Percentiles rank a stretch among this genome's conserved stretches.
Evolutionary conservation across 352 stramenopile species (phyloP).

Genomic region (Plasmopara muralis): DNA sequence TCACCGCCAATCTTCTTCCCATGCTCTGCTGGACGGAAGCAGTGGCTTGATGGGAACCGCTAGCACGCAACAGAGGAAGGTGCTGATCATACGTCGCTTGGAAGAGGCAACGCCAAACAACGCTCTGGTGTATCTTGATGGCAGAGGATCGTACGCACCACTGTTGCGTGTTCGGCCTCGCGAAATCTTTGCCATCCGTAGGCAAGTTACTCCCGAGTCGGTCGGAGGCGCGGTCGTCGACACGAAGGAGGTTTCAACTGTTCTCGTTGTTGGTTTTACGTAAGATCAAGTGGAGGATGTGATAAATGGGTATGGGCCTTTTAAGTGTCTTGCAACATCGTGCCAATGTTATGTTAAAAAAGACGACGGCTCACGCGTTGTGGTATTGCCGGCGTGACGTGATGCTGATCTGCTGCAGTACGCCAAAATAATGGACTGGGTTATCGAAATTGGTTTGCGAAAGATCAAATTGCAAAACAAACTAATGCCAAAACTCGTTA

Average conservation of each 20-base stretch:
- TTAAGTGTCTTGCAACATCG: neutral
- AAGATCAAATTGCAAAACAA: neutral
- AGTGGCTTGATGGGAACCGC: no score
- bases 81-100: conserved; percentile 1
- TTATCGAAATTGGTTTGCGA: neutral
- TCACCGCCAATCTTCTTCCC: no score
- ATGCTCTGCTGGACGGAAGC: no score
- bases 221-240: no score
- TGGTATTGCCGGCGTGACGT: conserved; percentile 1
- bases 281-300: neutral
- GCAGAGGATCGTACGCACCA: neutral
- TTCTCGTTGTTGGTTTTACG: neutral
- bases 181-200: neutral
- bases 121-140: neutral
- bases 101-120: neutral
- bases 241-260: neutral
- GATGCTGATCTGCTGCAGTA: conserved; percentile 2
- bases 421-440: neutral
- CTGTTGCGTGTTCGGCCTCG: neutral
- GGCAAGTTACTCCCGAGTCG: no score
- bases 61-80: no score
- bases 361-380: conserved; percentile 1
- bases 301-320: neutral
- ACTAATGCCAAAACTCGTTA: neutral
- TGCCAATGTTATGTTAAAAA: conserved; percentile 1